Evolutionary conservation across 2,329 filamentous ascomycete species (phyloP).

Genomic region (Fusarium floridanum): DNA sequence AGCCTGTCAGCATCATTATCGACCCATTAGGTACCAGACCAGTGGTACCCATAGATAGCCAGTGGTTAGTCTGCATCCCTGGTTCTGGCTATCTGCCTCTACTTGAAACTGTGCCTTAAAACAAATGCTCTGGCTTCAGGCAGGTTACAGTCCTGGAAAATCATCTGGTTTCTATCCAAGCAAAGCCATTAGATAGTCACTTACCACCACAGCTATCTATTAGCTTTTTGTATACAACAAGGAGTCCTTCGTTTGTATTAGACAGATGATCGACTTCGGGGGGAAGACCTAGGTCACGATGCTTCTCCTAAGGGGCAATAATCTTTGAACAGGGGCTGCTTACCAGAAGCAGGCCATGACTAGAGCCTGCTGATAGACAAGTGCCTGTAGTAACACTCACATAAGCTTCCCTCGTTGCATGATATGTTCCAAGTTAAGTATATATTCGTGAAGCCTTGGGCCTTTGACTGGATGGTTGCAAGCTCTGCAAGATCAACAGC

Average conservation of each 20-base stretch:
- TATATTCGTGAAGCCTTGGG: neutral
- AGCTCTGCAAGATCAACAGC: neutral
- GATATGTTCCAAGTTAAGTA: neutral
- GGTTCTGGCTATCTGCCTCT: accelerated
- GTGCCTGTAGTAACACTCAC: accelerated
- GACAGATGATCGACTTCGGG: neutral
- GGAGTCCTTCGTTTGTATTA: too few species aligned
- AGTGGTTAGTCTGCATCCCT: neutral
- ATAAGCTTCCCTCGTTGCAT: neutral
- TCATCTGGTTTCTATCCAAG: neutral
- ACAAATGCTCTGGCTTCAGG: neutral
- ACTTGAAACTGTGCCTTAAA: neutral
- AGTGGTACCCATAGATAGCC: neutral
- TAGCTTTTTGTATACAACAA: accelerated
- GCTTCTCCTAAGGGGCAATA: neutral
- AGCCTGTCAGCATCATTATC: neutral
- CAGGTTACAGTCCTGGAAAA: neutral
- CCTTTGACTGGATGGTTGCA: neutral
- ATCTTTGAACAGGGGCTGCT: neutral
- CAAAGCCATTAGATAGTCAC: neutral
- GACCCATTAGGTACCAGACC: neutral
- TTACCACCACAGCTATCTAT: neutral
- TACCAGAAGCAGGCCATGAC: neutral
- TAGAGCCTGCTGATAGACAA: neutral
- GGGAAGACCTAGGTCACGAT: neutral